Base-by-base conservation (phyloP, 2,329 filamentous ascomycete genomes). In the Diaporthe sp. region DNA sequence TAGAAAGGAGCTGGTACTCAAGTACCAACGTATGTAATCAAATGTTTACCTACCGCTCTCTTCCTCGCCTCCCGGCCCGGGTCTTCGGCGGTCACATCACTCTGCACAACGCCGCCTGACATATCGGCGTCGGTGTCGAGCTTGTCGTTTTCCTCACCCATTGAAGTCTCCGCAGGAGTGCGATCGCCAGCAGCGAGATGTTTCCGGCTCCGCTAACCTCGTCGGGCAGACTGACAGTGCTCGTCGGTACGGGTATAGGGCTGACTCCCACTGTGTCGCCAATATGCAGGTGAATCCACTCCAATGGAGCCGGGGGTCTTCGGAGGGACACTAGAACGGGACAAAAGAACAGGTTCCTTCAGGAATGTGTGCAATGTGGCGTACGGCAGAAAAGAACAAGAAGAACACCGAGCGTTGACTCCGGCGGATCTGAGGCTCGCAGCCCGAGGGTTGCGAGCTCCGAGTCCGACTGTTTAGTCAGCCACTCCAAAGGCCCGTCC, bases 361-460 rank as follows among this genome's bases (percentile, higher is more conserved):
- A 64, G 60, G 15, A 35, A 50, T 15, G 42, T 6, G 15, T 47
- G 42, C 30, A 66, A 66, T 50, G 61, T 50, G 61, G 40, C 61
- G 10, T 66, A 6, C 13, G 42, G 28, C 28, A 33, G 28, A 66
- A 38, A 50, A 66, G 61, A 33, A n/a, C 28, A 47, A 33, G 61
- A 66, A 50, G 61, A 66, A 35, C 42, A 17, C 61, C 42, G 61
- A 47, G 42, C 40, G 15, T 47, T 4, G 40, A 47, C 60, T 66
- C 28, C 60, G 38, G 28, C 30, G 28, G 42, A 17, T 38, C 58
- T 17, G 61, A 35, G 0, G 40, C 61, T 66, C 42, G 61, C 61
- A 66, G 61, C 28, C 61, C 61, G 61, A 66, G 61, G 28, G 30
- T 17, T 66, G 61, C 61, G 61, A 66, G 61, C 61, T 66, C 61